phyloP scores from a whole-genome alignment of 495 filamentous ascomycete genomes.

The Neurospora pannonica region DNA sequence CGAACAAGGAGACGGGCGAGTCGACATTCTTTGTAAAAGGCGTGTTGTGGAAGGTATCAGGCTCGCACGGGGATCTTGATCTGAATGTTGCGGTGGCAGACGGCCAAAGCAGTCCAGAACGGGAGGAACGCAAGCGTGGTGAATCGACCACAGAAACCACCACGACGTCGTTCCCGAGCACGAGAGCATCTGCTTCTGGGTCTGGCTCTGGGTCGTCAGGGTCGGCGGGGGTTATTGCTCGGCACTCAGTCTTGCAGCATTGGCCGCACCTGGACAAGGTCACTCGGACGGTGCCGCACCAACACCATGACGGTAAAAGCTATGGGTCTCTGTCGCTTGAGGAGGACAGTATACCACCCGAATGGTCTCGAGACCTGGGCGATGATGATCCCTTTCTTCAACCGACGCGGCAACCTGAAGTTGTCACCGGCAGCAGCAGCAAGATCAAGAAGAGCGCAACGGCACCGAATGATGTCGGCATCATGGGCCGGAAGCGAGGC shows the following conservation, averaged over 20 bases:
- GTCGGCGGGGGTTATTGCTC: neutral
- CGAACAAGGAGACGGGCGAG: neutral
- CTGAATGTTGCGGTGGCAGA: neutral
- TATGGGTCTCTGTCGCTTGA: neutral
- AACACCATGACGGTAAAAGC: neutral
- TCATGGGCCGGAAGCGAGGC: neutral
- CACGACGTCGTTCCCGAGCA: conserved; percentile 4
- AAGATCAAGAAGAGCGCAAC: neutral
- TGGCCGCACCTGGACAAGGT: neutral
- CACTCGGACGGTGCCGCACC: neutral
- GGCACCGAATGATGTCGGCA: neutral
- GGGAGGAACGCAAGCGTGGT: neutral
- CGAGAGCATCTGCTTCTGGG: neutral
- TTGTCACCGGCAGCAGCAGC: neutral
- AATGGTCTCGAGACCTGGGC: neutral
- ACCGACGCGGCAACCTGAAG: neutral
- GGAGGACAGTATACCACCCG: neutral
- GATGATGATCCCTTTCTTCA: neutral
- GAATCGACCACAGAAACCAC: neutral
- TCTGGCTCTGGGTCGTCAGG: neutral
- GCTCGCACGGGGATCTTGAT: neutral
- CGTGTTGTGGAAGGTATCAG: conserved; percentile 2
- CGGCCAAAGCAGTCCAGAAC: neutral
- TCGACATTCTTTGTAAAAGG: neutral
- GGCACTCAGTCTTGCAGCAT: neutral